These are phyloP conservation scores for Hamamelis virginiana DNA, from an alignment of 164 flowering plant species.

Conservation along the genomic window DNA sequence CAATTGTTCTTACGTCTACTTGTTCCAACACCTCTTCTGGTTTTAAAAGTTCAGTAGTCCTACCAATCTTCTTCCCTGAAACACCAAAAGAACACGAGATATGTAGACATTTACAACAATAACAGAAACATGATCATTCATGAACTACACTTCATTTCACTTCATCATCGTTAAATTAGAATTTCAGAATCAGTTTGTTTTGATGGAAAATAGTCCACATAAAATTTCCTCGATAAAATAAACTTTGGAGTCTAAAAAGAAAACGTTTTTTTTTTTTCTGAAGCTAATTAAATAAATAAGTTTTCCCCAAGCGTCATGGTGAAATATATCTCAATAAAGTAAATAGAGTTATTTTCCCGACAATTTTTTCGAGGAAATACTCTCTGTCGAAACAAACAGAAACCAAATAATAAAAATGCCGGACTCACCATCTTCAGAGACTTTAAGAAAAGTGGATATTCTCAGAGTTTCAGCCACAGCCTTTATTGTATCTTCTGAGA, in stretches of 20 bases:
- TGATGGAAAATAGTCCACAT: too few relatives aligned
- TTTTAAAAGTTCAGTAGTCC: slow-evolving; percentile 55
- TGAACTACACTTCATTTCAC: neutral
- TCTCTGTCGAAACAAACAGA: too few relatives aligned
- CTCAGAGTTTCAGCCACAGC: slow-evolving; percentile 74
- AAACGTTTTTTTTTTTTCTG: too few relatives aligned
- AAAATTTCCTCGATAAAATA: too few relatives aligned
- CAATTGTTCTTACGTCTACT: slow-evolving; percentile 69
- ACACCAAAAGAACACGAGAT: neutral
- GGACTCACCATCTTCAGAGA: slow-evolving; percentile 84
- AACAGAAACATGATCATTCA: neutral
- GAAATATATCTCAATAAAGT: too few relatives aligned
- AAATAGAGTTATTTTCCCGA: too few relatives aligned
- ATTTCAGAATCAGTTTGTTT: too few relatives aligned
- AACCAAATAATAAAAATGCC: neutral
- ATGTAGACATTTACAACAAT: too few relatives aligned
- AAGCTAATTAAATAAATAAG: too few relatives aligned
- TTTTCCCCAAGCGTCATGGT: too few relatives aligned
- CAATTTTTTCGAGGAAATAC: too few relatives aligned
- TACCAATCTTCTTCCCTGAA: slow-evolving; percentile 73
- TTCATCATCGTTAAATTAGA: neutral
- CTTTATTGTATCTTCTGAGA: slow-evolving; percentile 62
- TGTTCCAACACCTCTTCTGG: slow-evolving; percentile 88
- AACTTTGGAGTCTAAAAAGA: too few relatives aligned
- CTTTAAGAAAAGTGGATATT: slow-evolving; percentile 56